These are phyloP conservation scores for Alternaria alternata DNA, from an alignment of 2,329 filamentous ascomycete species.

Conservation along the genomic window DNA sequence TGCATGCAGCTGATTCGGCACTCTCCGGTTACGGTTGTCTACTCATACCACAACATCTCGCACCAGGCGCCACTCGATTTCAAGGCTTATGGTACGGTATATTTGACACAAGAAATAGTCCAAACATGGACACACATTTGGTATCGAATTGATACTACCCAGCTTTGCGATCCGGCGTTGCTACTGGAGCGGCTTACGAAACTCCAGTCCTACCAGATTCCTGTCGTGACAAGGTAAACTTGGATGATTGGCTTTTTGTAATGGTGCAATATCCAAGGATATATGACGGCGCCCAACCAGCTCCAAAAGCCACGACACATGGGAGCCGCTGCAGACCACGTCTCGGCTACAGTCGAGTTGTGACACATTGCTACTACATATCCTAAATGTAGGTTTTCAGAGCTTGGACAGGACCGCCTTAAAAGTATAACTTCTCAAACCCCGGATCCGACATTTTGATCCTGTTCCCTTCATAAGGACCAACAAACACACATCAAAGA, in stretches of 20 bases:
- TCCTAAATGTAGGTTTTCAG: not conserved
- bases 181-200: not conserved
- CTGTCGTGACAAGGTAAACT: not conserved
- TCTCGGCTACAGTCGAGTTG: not conserved
- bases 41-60: not conserved
- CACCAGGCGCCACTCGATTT: not conserved
- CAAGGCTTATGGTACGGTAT: not conserved
- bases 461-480: not conserved
- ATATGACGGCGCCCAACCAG: slow-evolving; percentile 25
- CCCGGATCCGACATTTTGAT: not conserved
- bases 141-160: not conserved
- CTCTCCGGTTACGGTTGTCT: not conserved
- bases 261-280: slow-evolving; percentile 32
- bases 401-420: not conserved
- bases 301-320: slow-evolving; percentile 17
- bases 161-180: not conserved
- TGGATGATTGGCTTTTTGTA: not conserved
- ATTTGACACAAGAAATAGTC: not conserved
- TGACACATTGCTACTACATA: not conserved
- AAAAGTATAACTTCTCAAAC: not conserved
- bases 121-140: not conserved
- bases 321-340: not conserved
- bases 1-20: slow-evolving; percentile 19
- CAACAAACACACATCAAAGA: not conserved
- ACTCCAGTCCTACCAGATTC: not conserved